These are phyloP conservation scores for Penicillium ochrochloron DNA, from an alignment of 495 filamentous ascomycete species.

Conservation along the genomic window DNA sequence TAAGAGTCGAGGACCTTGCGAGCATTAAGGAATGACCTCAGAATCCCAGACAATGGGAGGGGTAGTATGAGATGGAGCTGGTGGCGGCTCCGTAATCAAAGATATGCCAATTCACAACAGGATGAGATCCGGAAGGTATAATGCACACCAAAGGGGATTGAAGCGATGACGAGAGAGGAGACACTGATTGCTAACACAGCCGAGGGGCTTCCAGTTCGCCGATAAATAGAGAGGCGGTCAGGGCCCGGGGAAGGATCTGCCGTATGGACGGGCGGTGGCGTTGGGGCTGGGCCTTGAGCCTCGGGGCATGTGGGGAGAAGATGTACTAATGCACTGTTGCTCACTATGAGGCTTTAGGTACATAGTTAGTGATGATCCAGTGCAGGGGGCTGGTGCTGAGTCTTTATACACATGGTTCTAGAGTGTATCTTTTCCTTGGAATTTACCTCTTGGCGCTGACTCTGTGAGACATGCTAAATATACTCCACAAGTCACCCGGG, in stretches of 20 bases:
- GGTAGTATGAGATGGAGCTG: background rate
- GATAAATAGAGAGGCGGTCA: slow-evolving; percentile 14
- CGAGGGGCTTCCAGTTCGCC: slow-evolving; percentile 6
- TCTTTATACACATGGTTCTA: background rate
- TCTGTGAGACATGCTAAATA: background rate
- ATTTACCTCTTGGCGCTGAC: background rate
- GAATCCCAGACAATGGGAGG: slow-evolving; percentile 7
- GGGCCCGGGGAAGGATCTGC: background rate
- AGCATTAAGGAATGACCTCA: slow-evolving; percentile 38
- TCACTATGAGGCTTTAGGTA: no score
- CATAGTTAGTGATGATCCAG: no score
- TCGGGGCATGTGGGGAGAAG: no score
- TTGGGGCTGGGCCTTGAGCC: background rate
- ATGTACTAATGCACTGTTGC: no score
- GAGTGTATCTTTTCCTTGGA: no score
- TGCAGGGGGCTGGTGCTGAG: background rate
- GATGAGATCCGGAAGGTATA: background rate
- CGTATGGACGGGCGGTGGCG: background rate
- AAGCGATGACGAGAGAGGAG: slow-evolving; percentile 19
- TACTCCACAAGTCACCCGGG: background rate
- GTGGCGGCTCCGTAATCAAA: slow-evolving; percentile 14
- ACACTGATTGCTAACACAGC: slow-evolving; percentile 12
- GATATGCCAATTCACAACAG: slow-evolving; percentile 6
- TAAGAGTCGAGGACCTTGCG: slow-evolving; percentile 49
- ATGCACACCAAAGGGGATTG: background rate